Conservation (phyloP, 768 basidiomycete species). For the Rhodotorula diobovata region DNA sequence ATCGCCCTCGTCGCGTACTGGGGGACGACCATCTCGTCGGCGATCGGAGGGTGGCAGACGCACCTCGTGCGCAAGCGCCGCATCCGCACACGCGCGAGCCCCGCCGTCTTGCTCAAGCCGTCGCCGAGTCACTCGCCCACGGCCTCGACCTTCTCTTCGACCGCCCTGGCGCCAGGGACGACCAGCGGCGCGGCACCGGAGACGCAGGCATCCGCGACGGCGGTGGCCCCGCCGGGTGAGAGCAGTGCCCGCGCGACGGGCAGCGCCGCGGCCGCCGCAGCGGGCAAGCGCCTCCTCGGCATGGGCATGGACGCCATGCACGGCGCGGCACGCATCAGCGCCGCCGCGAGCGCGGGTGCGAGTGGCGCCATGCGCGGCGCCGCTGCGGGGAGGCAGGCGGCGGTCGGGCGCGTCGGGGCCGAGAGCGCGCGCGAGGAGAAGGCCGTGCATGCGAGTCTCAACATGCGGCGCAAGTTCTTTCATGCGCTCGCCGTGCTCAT, state of each 20-base stretch:
- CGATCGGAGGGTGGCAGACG: constrained; percentile 90
- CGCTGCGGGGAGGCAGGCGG: too few species aligned
- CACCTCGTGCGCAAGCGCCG: constrained; percentile 74
- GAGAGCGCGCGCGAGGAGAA: constrained; percentile 37
- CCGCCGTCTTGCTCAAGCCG: constrained; percentile 55
- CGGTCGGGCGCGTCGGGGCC: constrained; percentile 6
- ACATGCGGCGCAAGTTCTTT: constrained; percentile 92
- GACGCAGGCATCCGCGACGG: neutral
- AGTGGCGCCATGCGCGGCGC: neutral
- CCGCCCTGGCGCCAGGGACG: neutral
- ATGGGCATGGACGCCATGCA: neutral
- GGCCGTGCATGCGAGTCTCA: constrained; percentile 80
- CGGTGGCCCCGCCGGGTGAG: neutral
- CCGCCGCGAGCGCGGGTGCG: constrained; percentile 45
- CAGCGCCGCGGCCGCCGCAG: neutral
- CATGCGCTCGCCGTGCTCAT: constrained; percentile 91
- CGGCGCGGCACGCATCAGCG: neutral
- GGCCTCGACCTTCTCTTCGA: neutral
- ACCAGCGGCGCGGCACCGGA: neutral
- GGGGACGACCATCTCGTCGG: constrained; percentile 70
- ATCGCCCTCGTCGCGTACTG: constrained; percentile 77
- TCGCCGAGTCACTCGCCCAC: too few species aligned
- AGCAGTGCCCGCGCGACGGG: neutral
- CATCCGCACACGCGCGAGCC: constrained; percentile 24
- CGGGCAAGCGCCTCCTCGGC: neutral